Percentiles rank a stretch among this genome's conserved stretches.
Evolutionary conservation across 2,329 filamentous ascomycete species (phyloP).

Genomic region (Ophiostoma angusticollis): DNA sequence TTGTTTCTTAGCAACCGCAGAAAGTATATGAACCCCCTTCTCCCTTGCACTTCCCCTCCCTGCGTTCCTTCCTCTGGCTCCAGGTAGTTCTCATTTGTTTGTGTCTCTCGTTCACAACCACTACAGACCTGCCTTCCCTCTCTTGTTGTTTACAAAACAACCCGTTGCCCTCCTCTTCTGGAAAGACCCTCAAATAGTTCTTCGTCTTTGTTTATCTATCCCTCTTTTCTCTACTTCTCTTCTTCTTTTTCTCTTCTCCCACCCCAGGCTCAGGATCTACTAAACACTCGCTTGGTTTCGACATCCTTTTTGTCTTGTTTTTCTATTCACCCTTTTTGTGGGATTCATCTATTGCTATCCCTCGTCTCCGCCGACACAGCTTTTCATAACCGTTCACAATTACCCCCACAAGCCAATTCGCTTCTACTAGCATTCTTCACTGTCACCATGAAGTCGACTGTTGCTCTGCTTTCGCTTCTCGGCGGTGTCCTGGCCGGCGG

Average conservation of each 20-base stretch:
- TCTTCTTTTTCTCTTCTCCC: not conserved
- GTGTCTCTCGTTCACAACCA: constrained; percentile 4
- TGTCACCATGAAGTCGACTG: constrained; percentile 22
- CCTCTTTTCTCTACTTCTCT: not conserved
- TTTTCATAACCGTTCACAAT: not conserved
- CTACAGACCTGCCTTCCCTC: not conserved
- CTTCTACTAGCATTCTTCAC: not conserved
- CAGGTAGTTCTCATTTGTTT: no score
- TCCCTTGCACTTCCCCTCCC: not conserved
- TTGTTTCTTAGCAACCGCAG: no score
- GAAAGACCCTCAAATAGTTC: not conserved
- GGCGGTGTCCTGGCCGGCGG: constrained; percentile 30
- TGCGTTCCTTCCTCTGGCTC: constrained; percentile 2
- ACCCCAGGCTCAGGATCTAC: not conserved
- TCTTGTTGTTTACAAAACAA: constrained; percentile 8
- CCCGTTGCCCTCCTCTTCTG: not conserved
- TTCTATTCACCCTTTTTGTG: not conserved
- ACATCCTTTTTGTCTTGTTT: not conserved
- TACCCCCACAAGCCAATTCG: not conserved
- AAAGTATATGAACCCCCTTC: no score
- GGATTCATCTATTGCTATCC: not conserved
- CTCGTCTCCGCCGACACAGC: not conserved
- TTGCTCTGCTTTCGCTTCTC: constrained; percentile 30
- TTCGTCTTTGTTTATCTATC: not conserved
- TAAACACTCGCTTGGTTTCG: constrained; percentile 3